These are phyloP conservation scores for Aegilops bicornis DNA, from an alignment of 176 grass and related monocot species.

Conservation along the genomic window DNA sequence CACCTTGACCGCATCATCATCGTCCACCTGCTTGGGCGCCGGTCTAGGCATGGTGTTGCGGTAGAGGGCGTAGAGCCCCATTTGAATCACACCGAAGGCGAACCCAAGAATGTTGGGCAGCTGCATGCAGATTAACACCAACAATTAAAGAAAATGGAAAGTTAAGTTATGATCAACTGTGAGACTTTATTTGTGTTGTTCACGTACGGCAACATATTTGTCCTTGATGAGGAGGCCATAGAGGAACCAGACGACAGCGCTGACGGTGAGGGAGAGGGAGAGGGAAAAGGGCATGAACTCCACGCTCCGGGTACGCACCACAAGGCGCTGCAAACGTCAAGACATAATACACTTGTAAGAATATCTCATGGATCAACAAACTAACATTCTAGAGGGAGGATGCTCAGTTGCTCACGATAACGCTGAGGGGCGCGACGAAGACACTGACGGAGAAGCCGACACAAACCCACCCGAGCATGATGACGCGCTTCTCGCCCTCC, in stretches of 20 bases:
- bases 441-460: not conserved
- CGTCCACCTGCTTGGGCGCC: not conserved
- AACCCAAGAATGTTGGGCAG: conserved; percentile 70
- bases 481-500: conserved; percentile 30
- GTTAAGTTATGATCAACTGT: not conserved
- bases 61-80: conserved; percentile 55
- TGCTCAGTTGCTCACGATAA: not conserved
- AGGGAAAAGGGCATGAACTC: not conserved
- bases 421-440: not conserved
- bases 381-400: not conserved
- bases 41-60: not conserved
- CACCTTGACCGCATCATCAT: not conserved
- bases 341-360: too few relatives aligned
- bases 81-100: conserved; percentile 54
- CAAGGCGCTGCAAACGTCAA: not conserved
- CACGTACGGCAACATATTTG: not conserved
- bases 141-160: not conserved
- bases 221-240: not conserved
- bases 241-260: not conserved
- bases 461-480: not conserved
- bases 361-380: not conserved
- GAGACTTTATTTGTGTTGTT: too few relatives aligned
- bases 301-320: not conserved
- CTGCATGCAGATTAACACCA: conserved; percentile 1
- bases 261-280: not conserved